These are phyloP conservation scores for Tilletia walkeri DNA, from an alignment of 1,284 basidiomycete species.

Conservation along the genomic window DNA sequence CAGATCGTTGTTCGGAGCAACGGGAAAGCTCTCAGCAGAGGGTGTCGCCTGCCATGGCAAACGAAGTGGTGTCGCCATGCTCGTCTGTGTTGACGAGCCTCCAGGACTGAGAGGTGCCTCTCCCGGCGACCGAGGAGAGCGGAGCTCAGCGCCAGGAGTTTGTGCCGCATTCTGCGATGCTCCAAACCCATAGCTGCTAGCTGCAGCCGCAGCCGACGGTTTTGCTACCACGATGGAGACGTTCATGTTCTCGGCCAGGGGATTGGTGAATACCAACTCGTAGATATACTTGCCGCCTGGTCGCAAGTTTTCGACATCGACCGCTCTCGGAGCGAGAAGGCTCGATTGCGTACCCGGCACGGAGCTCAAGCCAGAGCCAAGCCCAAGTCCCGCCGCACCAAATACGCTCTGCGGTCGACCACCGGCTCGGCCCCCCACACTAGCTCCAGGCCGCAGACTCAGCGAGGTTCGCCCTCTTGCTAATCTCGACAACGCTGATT, in stretches of 20 bases:
- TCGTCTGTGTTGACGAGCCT: not conserved
- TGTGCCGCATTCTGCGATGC: not conserved
- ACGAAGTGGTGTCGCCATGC: not conserved
- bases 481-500: conserved; percentile 52
- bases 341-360: conserved; percentile 11
- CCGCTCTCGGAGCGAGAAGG: conserved; percentile 21
- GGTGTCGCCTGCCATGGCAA: conserved; percentile 11
- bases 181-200: conserved; percentile 17
- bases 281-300: conserved; percentile 39
- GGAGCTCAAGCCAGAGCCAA: conserved; percentile 3
- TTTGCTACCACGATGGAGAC: conserved; percentile 34
- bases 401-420: conserved; percentile 8
- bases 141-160: not conserved
- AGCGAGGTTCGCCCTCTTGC: conserved; percentile 22
- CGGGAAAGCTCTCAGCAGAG: not conserved
- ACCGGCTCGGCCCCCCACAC: not conserved
- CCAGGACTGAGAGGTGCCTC: conserved; percentile 23
- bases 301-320: conserved; percentile 30
- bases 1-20: conserved; percentile 9
- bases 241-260: conserved; percentile 44
- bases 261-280: conserved; percentile 40
- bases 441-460: not conserved
- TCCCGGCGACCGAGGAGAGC: conserved; percentile 22
- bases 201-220: conserved; percentile 13
- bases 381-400: conserved; percentile 6